Conservation (phyloP, 306 rosid species). For the Mimosa pudica region DNA sequence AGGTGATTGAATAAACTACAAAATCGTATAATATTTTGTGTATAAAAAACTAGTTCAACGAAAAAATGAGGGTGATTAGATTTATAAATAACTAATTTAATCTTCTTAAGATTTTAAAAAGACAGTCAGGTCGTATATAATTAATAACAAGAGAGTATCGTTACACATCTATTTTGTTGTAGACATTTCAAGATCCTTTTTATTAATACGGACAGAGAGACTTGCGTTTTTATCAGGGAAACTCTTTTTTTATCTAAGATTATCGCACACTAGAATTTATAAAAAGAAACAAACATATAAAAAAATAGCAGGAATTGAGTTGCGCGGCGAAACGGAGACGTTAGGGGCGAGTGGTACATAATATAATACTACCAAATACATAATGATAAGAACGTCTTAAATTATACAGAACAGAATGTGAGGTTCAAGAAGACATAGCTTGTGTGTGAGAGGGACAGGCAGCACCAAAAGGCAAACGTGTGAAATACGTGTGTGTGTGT, state of each 20-base stretch:
- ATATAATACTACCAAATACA: too few species aligned
- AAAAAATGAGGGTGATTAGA: too few species aligned
- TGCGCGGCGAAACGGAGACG: slow-evolving; percentile 41
- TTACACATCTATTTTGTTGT: not conserved
- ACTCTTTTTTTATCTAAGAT: not conserved
- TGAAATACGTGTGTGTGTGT: not conserved
- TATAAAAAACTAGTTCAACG: too few species aligned
- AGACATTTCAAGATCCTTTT: not conserved
- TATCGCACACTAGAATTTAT: not conserved
- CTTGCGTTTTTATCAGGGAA: not conserved
- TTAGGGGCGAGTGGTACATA: not conserved
- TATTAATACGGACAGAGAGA: not conserved
- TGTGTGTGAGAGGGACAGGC: not conserved
- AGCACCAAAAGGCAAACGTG: not conserved
- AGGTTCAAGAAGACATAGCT: not conserved
- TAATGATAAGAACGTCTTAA: not conserved
- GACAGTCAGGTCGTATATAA: too few species aligned
- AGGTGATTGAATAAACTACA: too few species aligned
- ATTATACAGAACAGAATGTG: not conserved
- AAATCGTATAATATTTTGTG: too few species aligned
- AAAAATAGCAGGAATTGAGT: not conserved
- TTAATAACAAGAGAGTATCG: not conserved
- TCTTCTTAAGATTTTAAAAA: too few species aligned
- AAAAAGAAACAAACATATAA: not conserved
- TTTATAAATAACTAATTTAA: too few species aligned